Base-by-base conservation (phyloP, 768 basidiomycete genomes). In the Mycena sanguinolenta region DNA sequence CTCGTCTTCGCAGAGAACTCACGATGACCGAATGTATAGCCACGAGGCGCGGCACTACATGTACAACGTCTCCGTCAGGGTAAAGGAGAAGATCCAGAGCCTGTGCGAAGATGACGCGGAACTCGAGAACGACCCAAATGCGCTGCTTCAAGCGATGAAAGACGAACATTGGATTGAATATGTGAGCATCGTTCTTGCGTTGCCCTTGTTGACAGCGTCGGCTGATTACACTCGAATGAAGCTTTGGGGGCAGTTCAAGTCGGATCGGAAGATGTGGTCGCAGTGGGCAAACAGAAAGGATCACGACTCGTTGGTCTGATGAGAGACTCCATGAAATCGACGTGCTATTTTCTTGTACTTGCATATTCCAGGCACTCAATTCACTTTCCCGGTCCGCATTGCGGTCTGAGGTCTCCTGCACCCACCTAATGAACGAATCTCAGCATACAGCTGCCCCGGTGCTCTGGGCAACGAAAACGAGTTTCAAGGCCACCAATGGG, bases 41-140 rank as follows among this genome's bases (percentile, higher is more conserved):
- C 72, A 73, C 39, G 72, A 69, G 19, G 72, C 65, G 25, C 68
- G 72, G 14, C 72, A 73, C 52, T 70, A 63, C 65, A n/a, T 73
- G 34, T 70, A 73, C 58, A 53, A 19, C 21, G 8, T 67, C 25
- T 23, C 71, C 23, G 46, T 62, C 7, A 67, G 58, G 32, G 67
- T 73, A n/a, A 69, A 55, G 28, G 72, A 73, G 57, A 66, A 67
- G 60, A 73, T 70, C 44, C 8, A 70, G 17, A 34, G 32, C n/a
- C 28, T 73, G 30, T 67, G 61, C 58, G 68, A 66, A 23, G 68
- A 65, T 2, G 50, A 73, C n/a, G 44, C n/a, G 21, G 68, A 63
- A 30, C 65, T 73, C 19, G 68, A 46, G 4, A 32, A 73, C 12
- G 65, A 73, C 44, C 68, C 68, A 17, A 65, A 67, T 44, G 65